A percentile compares a stretch with the other conserved stretches of the same genome.
Evolutionary conservation across 2,329 filamentous ascomycete genomes (phyloP).

Genomic region (Neofusicoccum sp.): DNA sequence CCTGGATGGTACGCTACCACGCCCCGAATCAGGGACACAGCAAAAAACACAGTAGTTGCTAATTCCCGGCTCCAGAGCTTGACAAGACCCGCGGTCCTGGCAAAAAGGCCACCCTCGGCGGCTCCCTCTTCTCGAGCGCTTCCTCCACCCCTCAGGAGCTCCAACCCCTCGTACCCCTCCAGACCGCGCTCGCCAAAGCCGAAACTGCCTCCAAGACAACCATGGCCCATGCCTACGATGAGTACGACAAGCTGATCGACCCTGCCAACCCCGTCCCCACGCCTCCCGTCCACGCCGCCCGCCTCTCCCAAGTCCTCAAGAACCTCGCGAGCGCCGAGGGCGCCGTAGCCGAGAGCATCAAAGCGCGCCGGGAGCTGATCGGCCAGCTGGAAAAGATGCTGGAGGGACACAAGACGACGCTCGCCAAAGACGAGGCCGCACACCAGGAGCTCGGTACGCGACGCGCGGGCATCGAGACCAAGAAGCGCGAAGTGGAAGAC

Average conservation of each 20-base stretch:
- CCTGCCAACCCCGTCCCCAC: slow-evolving; percentile 70
- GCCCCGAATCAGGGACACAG: background rate
- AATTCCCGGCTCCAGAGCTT: slow-evolving; percentile 46
- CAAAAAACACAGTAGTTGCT: slow-evolving; percentile 4
- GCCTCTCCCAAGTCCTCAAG: slow-evolving; percentile 86
- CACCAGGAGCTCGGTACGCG: slow-evolving; percentile 66
- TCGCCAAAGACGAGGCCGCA: slow-evolving; percentile 70
- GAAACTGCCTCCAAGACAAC: slow-evolving; percentile 68
- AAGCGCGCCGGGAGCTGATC: slow-evolving; percentile 77
- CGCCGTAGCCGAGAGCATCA: slow-evolving; percentile 86
- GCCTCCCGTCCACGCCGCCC: slow-evolving; percentile 87
- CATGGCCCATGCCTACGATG: slow-evolving; percentile 71
- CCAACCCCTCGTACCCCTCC: slow-evolving; percentile 70
- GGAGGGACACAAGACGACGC: slow-evolving; percentile 68
- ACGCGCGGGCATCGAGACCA: slow-evolving; percentile 72
- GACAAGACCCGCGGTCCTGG: slow-evolving; percentile 54
- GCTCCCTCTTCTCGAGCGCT: slow-evolving; percentile 69
- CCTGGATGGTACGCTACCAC: slow-evolving; percentile 66
- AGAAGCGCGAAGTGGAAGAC: slow-evolving; percentile 87
- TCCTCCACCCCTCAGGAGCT: slow-evolving; percentile 73
- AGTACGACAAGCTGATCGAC: slow-evolving; percentile 83
- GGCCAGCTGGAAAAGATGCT: slow-evolving; percentile 81
- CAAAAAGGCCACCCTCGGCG: slow-evolving; percentile 62
- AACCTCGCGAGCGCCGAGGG: slow-evolving; percentile 85
- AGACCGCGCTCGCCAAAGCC: slow-evolving; percentile 74